Conservation (phyloP, 1,139 yeast genomes). For the Yamadazyma mexicana region DNA sequence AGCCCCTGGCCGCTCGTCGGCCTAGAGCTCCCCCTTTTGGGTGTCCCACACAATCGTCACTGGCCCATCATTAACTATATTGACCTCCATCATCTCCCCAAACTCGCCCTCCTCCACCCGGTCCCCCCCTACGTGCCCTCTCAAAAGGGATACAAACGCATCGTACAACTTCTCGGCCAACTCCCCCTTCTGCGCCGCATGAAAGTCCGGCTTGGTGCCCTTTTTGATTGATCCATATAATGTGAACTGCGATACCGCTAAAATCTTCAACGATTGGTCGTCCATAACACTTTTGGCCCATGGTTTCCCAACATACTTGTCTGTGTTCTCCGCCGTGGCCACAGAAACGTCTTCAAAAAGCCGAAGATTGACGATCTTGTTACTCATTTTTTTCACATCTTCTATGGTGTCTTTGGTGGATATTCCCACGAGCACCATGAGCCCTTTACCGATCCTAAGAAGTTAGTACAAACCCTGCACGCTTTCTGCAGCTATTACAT, state of each 20-base stretch:
- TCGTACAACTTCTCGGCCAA: constrained; percentile 68
- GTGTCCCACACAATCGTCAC: constrained; percentile 76
- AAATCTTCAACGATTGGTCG: constrained; percentile 33
- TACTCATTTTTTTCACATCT: constrained; percentile 69
- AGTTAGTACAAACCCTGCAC: constrained; percentile 4
- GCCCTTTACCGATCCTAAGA: constrained; percentile 64
- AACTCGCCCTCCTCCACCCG: constrained; percentile 83
- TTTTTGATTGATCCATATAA: constrained; percentile 79
- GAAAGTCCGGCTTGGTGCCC: constrained; percentile 94
- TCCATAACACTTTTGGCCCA: constrained; percentile 42
- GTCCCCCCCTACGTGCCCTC: constrained; percentile 55
- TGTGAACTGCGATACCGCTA: constrained; percentile 83
- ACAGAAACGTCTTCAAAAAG: constrained; percentile 62
- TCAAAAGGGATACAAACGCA: constrained; percentile 51
- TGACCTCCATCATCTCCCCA: constrained; percentile 98
- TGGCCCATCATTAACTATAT: constrained; percentile 81
- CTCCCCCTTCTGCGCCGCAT: constrained; percentile 82
- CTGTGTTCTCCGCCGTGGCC: constrained; percentile 31
- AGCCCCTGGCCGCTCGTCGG: too few species aligned
- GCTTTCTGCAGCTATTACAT: constrained; percentile 25
- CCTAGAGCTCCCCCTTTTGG: constrained; percentile 15
- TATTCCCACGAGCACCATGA: constrained; percentile 81
- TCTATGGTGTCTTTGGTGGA: constrained; percentile 71
- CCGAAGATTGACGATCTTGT: constrained; percentile 62
- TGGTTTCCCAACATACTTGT: constrained; percentile 62